A percentile compares a stretch with the other conserved stretches of the same genome.
phyloP scores from a whole-genome alignment of 2,329 filamentous ascomycete species.

The Diaporthe helianthi region DNA sequence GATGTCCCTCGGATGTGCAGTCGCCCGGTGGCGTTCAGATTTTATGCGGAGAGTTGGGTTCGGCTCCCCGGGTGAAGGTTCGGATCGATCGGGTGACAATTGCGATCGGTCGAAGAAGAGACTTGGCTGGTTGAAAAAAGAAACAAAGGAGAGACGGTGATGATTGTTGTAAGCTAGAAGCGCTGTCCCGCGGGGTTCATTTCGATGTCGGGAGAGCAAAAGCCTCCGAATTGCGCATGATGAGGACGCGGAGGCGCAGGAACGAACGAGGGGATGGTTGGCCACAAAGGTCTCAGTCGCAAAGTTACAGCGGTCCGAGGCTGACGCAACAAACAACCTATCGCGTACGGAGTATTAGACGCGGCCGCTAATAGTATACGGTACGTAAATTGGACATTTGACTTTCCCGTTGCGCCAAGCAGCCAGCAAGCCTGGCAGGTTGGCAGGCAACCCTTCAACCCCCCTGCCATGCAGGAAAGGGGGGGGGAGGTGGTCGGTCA shows the following conservation, averaged over 20 bases:
- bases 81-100: constrained; percentile 19
- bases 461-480: not conserved
- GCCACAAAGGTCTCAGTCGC: constrained; percentile 1
- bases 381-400: constrained; percentile 20
- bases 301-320: constrained; percentile 23
- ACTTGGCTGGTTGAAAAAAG: not conserved
- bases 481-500: not conserved
- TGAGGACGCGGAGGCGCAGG: constrained; percentile 17
- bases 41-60: not conserved
- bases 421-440: not conserved
- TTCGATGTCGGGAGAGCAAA: constrained; percentile 25
- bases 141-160: constrained; percentile 19
- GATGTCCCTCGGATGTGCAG: not conserved
- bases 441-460: no score
- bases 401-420: not conserved
- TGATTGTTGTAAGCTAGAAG: constrained; percentile 4
- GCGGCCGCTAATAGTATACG: no score
- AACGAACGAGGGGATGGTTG: constrained; percentile 7
- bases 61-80: constrained; percentile 9
- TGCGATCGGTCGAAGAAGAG: constrained; percentile 10
- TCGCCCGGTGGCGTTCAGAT: not conserved
- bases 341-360: constrained; percentile 20
- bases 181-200: constrained; percentile 5
- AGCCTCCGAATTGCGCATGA: constrained; percentile 15
- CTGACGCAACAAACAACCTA: constrained; percentile 23